A percentile compares a stretch with the other conserved stretches of the same genome.
Evolutionary conservation across 1,284 basidiomycete genomes (phyloP).

Genomic region (Sphaerobolus stellatus): DNA sequence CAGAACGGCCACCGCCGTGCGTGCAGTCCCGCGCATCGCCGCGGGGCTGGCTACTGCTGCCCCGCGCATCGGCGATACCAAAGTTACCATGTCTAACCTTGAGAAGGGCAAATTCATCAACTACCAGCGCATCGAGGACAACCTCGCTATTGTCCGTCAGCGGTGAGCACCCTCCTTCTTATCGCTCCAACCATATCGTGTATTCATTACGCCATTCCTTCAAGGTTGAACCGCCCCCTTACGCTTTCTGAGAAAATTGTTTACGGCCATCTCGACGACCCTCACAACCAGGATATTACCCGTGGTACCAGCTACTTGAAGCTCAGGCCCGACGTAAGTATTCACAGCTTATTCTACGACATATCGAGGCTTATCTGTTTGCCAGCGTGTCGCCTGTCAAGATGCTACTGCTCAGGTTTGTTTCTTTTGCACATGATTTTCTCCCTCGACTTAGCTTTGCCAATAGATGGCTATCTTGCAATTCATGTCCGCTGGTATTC

Average conservation of each 20-base stretch:
- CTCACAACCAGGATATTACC: conserved; percentile 84
- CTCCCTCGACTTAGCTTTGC: background rate
- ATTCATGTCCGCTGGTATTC: conserved; percentile 99
- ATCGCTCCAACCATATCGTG: no score
- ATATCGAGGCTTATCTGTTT: no score
- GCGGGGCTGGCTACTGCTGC: conserved; percentile 79
- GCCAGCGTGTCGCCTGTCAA: conserved; percentile 96
- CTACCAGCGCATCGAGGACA: conserved; percentile 97
- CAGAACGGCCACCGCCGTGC: conserved; percentile 58
- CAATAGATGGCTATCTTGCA: conserved; percentile 96
- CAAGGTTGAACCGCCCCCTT: conserved; percentile 89
- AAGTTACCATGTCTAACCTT: conserved; percentile 89
- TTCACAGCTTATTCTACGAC: background rate
- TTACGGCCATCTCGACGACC: conserved; percentile 97
- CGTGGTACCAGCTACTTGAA: conserved; percentile 93
- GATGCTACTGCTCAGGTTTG: conserved; percentile 89
- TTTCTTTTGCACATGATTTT: conserved; percentile 17
- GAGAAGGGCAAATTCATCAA: conserved; percentile 91
- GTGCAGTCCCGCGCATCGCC: conserved; percentile 57
- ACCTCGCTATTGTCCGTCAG: conserved; percentile 80
- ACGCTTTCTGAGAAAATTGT: conserved; percentile 98
- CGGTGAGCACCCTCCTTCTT: conserved; percentile 56
- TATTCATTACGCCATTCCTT: conserved; percentile 9
- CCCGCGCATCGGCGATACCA: conserved; percentile 84
- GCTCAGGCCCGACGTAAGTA: conserved; percentile 88